A percentile compares a stretch with the other conserved stretches of the same genome.
Evolutionary conservation across 805 yeast genomes (phyloP).

Genomic region (Myxozyma neotropica): DNA sequence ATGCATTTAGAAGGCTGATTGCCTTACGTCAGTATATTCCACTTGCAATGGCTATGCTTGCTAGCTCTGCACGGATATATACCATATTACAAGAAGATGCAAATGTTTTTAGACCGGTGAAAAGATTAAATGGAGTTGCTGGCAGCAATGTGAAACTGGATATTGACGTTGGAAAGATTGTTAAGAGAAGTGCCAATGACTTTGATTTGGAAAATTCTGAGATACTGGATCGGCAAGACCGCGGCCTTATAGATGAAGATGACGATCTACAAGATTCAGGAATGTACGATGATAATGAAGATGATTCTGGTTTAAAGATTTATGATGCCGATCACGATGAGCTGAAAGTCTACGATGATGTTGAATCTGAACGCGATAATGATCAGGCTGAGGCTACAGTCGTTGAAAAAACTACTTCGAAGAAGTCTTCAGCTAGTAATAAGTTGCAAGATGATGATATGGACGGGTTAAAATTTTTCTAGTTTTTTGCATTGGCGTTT

Average conservation of each 20-base stretch:
- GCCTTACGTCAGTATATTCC: conserved; percentile 22
- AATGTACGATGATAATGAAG: conserved; percentile 1
- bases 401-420: too few relatives aligned
- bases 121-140: not conserved
- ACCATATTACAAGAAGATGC: conserved; percentile 10
- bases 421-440: too few relatives aligned
- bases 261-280: not conserved
- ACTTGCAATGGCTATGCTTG: conserved; percentile 22
- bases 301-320: not conserved
- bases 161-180: conserved; percentile 9
- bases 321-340: not conserved
- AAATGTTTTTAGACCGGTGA: conserved; percentile 6
- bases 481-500: not conserved
- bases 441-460: not conserved
- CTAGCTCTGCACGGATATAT: conserved; percentile 16
- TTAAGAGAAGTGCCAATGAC: not conserved
- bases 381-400: too few relatives aligned
- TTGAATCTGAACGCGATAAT: not conserved
- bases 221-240: too few relatives aligned
- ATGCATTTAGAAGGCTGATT: conserved; percentile 23
- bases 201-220: not conserved
- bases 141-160: too few relatives aligned
- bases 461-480: conserved; percentile 14
- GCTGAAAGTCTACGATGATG: not conserved
- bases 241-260: not conserved